Conservation (phyloP, 1,284 basidiomycete species). For the Pyrrhoderma lamaoense region DNA sequence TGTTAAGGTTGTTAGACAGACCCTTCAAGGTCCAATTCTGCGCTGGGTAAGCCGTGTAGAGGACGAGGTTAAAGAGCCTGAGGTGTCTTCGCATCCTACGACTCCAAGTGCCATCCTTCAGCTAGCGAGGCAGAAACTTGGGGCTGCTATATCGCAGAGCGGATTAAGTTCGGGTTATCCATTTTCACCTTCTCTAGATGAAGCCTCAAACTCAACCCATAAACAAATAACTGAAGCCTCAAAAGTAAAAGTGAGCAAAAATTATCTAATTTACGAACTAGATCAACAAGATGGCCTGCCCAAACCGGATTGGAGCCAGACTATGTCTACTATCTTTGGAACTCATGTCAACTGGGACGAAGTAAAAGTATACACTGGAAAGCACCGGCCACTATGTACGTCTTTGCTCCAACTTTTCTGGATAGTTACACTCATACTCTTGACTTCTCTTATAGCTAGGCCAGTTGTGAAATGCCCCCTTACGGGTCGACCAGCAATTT, state of each 20-base stretch:
- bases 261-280: slow-evolving; percentile 58
- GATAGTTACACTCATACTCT: neutral
- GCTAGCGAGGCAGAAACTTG: too few species aligned
- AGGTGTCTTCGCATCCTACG: neutral
- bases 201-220: neutral
- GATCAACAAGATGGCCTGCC: slow-evolving; percentile 37
- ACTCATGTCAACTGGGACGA: slow-evolving; percentile 65
- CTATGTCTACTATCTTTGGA: slow-evolving; percentile 74
- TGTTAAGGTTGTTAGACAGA: slow-evolving; percentile 51
- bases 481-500: slow-evolving; percentile 57
- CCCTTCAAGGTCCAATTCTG: slow-evolving; percentile 63
- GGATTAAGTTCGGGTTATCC: slow-evolving; percentile 19
- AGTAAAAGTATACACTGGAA: slow-evolving; percentile 52
- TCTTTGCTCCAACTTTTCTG: slow-evolving; percentile 17
- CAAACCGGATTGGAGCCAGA: slow-evolving; percentile 59
- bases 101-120: too few species aligned
- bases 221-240: slow-evolving; percentile 21
- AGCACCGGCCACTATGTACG: slow-evolving; percentile 54
- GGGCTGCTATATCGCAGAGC: too few species aligned
- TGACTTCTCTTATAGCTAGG: slow-evolving; percentile 25
- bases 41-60: slow-evolving; percentile 68
- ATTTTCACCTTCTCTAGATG: neutral
- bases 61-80: slow-evolving; percentile 28
- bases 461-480: slow-evolving; percentile 55
- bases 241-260: slow-evolving; percentile 46